Evolutionary conservation across 1,284 basidiomycete species (phyloP), one percentile per base, ranked within the genome.

Genomic region (Volvariella volvacea): DNA sequence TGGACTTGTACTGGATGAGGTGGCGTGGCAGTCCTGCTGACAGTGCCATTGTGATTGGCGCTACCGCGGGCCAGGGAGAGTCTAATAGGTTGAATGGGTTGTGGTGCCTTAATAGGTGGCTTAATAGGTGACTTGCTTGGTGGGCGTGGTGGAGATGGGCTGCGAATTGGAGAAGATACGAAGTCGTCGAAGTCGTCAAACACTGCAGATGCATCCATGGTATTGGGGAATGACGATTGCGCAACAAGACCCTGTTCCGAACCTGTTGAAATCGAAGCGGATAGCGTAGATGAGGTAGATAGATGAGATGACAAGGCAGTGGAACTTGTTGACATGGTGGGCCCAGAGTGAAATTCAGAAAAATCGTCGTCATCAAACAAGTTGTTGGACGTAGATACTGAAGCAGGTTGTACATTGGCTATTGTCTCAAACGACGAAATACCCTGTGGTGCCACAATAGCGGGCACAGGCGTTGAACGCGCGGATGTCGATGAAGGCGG

Each of bases 171-270:
- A 2, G 67, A 60, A 33, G 66, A 65, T 25, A 70, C 58, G 43
- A 74, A 69, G 32, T 70, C 67, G 46, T 73, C 65, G 51, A 78
- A 75, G 48, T 71, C 65, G 50, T 75, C 64, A 46, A 67, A 64
- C 4, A 48, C 17, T 32, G 39, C 12, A 28, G 25, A 28, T 42
- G 39, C 16, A n/a, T n/a, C 22, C 33, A 36, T 9, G 25, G 48
- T 30, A 22, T 16, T 40, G 15, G 36, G 34, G n/a, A 32, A 30
- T 9, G 45, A 43, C 19, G 34, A 15, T n/a, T 28, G 25, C 25
- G 25, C 6, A 15, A 36, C 19, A 20, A 36, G 34, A 8, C 34
- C 34, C 34, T 16, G 34, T 7, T 15, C 8, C 15, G 34, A 36
- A 15, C 34, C n/a, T 19, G 15, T 21, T 30, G 36, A 36, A 16